These are phyloP conservation scores for Asterophora lycoperdoides DNA, from an alignment of 768 basidiomycete species.

Conservation along the genomic window DNA sequence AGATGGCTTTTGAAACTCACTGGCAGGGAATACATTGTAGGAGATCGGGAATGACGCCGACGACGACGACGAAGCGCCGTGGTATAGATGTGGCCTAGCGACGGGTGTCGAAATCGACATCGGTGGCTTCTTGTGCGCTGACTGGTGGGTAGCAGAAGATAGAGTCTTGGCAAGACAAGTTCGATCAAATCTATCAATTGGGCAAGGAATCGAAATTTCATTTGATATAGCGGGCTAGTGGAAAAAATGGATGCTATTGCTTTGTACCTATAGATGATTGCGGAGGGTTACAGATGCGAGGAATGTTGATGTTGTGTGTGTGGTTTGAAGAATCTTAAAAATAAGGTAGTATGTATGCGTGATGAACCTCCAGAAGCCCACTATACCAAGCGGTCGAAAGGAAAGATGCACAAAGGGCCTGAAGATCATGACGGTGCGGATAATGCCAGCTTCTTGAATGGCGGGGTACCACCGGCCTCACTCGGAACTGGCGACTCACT, in stretches of 20 bases:
- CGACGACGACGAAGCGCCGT: slow-evolving; percentile 2
- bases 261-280: slow-evolving; percentile 18
- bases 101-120: not conserved
- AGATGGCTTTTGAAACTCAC: slow-evolving; percentile 3
- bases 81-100: slow-evolving; percentile 2
- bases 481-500: slow-evolving; percentile 36
- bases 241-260: slow-evolving; percentile 19
- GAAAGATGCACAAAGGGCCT: not conserved
- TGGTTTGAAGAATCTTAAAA: slow-evolving; percentile 12
- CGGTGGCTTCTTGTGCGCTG: not conserved
- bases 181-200: not conserved
- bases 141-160: not conserved
- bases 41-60: not conserved
- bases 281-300: slow-evolving; percentile 22
- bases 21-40: slow-evolving; percentile 7
- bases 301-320: slow-evolving; percentile 8
- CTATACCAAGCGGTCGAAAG: not conserved
- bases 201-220: not conserved
- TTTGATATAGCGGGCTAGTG: slow-evolving; percentile 2
- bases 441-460: slow-evolving; percentile 63
- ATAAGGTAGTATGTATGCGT: slow-evolving; percentile 13
- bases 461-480: slow-evolving; percentile 52
- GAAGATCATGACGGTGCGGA: slow-evolving; percentile 13
- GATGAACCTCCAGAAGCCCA: slow-evolving; percentile 12
- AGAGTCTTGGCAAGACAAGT: not conserved